Conservation (phyloP, 768 basidiomycete genomes). For the Saitozyma podzolica region DNA sequence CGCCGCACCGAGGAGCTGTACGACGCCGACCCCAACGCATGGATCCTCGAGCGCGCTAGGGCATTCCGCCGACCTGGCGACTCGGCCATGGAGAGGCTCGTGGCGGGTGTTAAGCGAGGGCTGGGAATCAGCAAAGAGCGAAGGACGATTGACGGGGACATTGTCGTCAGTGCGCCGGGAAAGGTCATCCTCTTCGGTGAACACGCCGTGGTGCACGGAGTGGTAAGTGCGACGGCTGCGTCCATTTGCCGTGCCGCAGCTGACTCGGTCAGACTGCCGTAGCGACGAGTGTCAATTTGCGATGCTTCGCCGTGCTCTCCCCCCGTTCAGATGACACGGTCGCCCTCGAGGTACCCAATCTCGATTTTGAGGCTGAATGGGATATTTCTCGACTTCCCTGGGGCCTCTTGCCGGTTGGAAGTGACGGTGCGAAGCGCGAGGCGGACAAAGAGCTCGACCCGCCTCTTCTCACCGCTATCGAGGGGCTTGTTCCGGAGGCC, state of each 20-base stretch:
- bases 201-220: conserved; percentile 96
- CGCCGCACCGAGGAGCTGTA: conserved; percentile 30
- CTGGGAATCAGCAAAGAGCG: conserved; percentile 28
- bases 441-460: conserved; percentile 67
- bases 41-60: conserved; percentile 48
- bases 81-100: conserved; percentile 30
- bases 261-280: conserved; percentile 70
- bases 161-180: conserved; percentile 87
- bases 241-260: conserved; percentile 7
- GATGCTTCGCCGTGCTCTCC: conserved; percentile 83
- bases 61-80: conserved; percentile 40
- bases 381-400: conserved; percentile 59
- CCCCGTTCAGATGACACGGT: conserved; percentile 72
- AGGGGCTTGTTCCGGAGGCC: conserved; percentile 43
- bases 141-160: conserved; percentile 38
- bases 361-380: conserved; percentile 74
- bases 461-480: conserved; percentile 71
- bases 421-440: conserved; percentile 54
- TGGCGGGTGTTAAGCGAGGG: conserved; percentile 34
- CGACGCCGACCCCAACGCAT: conserved; percentile 33
- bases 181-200: conserved; percentile 98
- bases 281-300: conserved; percentile 90
- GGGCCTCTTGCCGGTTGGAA: conserved; percentile 45
- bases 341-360: conserved; percentile 74
- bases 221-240: conserved; percentile 61